Base-by-base conservation (phyloP, 1,284 basidiomycete genomes). In the Schizophyllum commune region DNA sequence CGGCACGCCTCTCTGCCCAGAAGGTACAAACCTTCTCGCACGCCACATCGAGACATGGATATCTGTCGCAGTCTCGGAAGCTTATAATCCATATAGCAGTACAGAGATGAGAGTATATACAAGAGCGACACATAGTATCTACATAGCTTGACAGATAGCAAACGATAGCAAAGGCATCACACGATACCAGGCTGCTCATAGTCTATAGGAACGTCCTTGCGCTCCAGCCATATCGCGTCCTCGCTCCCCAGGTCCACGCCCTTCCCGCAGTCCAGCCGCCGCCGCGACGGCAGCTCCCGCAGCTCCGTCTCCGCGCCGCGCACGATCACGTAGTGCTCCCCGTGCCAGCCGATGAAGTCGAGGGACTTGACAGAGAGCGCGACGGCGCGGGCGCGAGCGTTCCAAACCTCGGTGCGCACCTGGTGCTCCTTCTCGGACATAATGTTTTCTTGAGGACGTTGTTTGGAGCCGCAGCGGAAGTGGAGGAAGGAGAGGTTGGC, bases 181-280 rank as follows among this genome's bases (percentile, higher is more conserved):
- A 20, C 53, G n/a, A 19, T 19, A n/a, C 81, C 82, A 20, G 84
- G 80, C 73, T 81, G 79, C 73, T 86, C 85, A 71, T 85, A 87
- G 71, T 86, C 85, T 72, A 86, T 86, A 61, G 84, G 84, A 15
- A 88, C 81, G 66, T 88, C 84, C 72, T 85, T 86, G 64, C 84
- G 74, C 73, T 88, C 85, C 71, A 86, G 72, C 85, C 85, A 86
- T 54, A 79, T 77, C 33, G 82, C 83, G 69, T 86, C 85, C 33
- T 83, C 81, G 32, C 78, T 77, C 13, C 85, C 85, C 56, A 88
- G 71, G 71, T 88, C 84, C 15, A 86, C 84, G 52, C 84, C 85
- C 66, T 83, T 86, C 58, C 83, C 84, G 67, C 84, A 86, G 68
- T 88, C 85, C 60, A 86, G 69, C 55, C 83, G 68, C 57, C 84